Base-by-base conservation (phyloP, 306 rosid genomes). In the Acacia acuminata region DNA sequence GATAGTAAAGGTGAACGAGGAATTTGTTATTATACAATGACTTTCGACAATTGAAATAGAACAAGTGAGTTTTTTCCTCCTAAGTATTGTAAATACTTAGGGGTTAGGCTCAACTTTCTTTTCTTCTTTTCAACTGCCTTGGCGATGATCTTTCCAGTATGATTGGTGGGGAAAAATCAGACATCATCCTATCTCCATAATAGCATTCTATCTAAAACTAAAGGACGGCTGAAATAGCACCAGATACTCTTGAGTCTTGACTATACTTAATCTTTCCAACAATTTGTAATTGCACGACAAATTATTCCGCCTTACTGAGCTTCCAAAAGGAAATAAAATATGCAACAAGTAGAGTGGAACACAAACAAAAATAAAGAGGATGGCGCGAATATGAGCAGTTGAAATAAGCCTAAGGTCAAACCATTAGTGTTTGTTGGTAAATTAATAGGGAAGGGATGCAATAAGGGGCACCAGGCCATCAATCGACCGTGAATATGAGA, bases 401-500 rank as follows among this genome's bases (percentile, higher is more conserved):
- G 20, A 8, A 47, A 75, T 50, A 70, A 76, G 61, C 70, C 3
- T 47, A 50, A 80, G 3, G 72, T 8, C 43, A 76, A 47, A 45
- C 43, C 51, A 22, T 58, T 34, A 16, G 53, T 17, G 38, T 20
- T 56, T 12, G 25, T 11, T 44, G 65, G n/a, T 25, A 60, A 74
- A 34, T 48, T 10, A 67, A 75, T 74, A 47, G 68, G 61, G 53
- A 68, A 47, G 9, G 19, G 76, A 68, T 53, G 50, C 66, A 3
- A 50, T 27, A 76, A 6, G 67, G 78, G 11, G 61, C 2, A 47
- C 4, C 19, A 47, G 8, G 75, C 10, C 43, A 42, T 81, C 36
- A 85, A 80, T 30, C 19, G 51, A 42, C 40, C 67, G 55, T 6
- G 60, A 51, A 5, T 12, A 80, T 19, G 60, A 70, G 65, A 63